Conservation (phyloP, 305 asterid species). For the Rubia tinctorum region DNA sequence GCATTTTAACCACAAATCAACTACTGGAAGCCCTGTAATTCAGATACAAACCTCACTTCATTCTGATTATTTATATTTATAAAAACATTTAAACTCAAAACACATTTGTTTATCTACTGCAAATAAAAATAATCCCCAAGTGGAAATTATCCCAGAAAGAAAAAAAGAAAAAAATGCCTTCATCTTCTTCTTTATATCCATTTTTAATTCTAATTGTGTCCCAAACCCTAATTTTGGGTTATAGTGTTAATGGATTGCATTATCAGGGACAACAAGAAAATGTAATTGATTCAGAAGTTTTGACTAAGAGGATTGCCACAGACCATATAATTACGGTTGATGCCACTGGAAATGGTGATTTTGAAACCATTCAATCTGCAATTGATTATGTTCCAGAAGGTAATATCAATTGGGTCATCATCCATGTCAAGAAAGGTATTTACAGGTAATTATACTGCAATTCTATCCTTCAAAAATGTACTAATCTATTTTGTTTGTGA, state of each 20-base stretch:
- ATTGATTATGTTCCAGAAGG: constrained; percentile 64
- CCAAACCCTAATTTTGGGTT: constrained; percentile 21
- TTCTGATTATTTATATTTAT: background rate
- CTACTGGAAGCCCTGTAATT: constrained; percentile 14
- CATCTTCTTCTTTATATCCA: constrained; percentile 13
- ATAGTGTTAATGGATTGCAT: constrained; percentile 37
- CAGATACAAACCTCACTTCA: background rate
- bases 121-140: background rate
- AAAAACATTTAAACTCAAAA: background rate
- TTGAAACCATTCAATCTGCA: constrained; percentile 67
- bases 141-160: background rate
- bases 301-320: constrained; percentile 38
- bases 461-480: too few species aligned
- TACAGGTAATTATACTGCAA: constrained; percentile 46
- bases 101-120: background rate
- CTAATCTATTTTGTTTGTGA: too few species aligned
- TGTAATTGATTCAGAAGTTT: constrained; percentile 44
- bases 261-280: constrained; percentile 19
- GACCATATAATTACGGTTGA: constrained; percentile 50
- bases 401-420: constrained; percentile 59
- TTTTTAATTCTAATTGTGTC: constrained; percentile 15
- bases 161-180: constrained; percentile 22
- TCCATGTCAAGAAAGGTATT: constrained; percentile 62
- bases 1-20: constrained; percentile 6
- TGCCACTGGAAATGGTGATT: constrained; percentile 56